Percentiles rank a stretch among this genome's conserved stretches.
phyloP scores from a whole-genome alignment of 2,329 filamentous ascomycete genomes.

The Didymella exigua region DNA sequence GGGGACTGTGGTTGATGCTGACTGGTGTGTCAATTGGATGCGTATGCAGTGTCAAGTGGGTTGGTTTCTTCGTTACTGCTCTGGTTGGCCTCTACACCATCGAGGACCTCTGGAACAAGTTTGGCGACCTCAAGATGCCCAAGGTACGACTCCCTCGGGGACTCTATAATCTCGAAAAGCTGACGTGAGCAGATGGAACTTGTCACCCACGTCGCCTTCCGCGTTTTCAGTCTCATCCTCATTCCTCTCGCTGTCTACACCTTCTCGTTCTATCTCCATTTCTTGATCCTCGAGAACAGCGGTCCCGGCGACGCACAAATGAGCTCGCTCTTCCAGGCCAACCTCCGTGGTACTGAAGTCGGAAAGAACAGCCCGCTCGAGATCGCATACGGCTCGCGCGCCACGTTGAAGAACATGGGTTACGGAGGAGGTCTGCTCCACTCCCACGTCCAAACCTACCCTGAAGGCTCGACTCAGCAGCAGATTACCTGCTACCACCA shows the following conservation, averaged over 20 bases:
- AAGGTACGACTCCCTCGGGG: constrained; percentile 57
- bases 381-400: constrained; percentile 84
- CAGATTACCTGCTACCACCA: constrained; percentile 99
- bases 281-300: constrained; percentile 88
- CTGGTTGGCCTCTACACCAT: constrained; percentile 94
- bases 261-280: constrained; percentile 94
- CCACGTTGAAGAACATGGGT: constrained; percentile 98
- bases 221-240: constrained; percentile 84
- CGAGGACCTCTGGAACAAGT: constrained; percentile 98
- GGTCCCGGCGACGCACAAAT: constrained; percentile 99
- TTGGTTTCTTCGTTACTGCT: constrained; percentile 93
- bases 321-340: constrained; percentile 99
- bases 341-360: constrained; percentile 89
- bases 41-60: constrained; percentile 98
- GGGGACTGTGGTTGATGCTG: constrained; percentile 93
- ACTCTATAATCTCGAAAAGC: constrained; percentile 1
- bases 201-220: constrained; percentile 76
- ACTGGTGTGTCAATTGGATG: constrained; percentile 96
- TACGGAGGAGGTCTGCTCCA: constrained; percentile 96
- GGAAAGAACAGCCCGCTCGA: constrained; percentile 94
- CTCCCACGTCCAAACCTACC: constrained; percentile 95
- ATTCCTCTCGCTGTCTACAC: constrained; percentile 91
- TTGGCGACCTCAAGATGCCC: constrained; percentile 91
- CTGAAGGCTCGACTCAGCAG: constrained; percentile 90
- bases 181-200: constrained; percentile 61